These are phyloP conservation scores for Thuja plicata DNA, from an alignment of 83 land plant genomes.

Conservation along the genomic window DNA sequence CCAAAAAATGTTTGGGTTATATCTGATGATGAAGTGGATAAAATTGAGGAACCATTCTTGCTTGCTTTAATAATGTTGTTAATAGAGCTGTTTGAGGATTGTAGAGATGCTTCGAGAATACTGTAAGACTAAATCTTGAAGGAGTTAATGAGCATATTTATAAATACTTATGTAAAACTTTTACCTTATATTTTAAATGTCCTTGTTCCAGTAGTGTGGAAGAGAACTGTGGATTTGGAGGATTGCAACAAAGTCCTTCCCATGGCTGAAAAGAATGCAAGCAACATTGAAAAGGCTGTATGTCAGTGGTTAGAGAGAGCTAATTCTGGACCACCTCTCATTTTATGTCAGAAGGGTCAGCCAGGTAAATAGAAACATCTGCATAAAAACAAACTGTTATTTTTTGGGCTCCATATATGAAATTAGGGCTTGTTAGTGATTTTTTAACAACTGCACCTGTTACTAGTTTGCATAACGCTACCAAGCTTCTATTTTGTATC, in stretches of 20 bases:
- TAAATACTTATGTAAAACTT: conserved; percentile 45
- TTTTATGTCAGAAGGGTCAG: conserved; percentile 17
- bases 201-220: conserved; percentile 42
- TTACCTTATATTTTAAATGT: conserved; percentile 47
- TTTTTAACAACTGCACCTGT: neutral
- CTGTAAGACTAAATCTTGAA: conserved; percentile 31
- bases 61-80: conserved; percentile 66
- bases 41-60: conserved; percentile 62
- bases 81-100: conserved; percentile 30
- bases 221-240: conserved; percentile 15
- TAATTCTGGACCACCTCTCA: conserved; percentile 44
- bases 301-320: conserved; percentile 63
- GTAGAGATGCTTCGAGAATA: conserved; percentile 33
- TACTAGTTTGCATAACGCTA: neutral
- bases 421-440: neutral
- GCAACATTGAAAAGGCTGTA: conserved; percentile 23
- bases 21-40: conserved; percentile 34
- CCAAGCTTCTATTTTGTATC: neutral
- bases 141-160: conserved; percentile 28
- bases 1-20: conserved; percentile 26
- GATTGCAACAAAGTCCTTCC: conserved; percentile 14
- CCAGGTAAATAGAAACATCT: conserved; percentile 25
- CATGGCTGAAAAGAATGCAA: conserved; percentile 10
- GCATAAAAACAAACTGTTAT: neutral
- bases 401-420: neutral